Evolutionary conservation across 2,329 filamentous ascomycete genomes (phyloP).

Genomic region (Colletotrichum sp.): DNA sequence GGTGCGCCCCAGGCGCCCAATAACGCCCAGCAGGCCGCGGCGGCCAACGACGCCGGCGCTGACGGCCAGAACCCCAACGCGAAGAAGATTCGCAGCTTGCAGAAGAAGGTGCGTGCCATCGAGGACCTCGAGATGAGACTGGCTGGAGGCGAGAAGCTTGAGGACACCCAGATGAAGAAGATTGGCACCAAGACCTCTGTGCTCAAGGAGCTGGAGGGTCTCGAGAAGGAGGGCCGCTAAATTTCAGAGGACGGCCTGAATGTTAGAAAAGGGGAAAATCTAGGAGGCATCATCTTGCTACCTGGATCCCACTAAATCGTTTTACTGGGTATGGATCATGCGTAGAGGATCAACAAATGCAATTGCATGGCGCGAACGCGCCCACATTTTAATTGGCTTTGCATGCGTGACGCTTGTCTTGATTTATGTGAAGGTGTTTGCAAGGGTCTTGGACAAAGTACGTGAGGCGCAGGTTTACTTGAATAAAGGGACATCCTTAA

Average conservation of each 20-base stretch:
- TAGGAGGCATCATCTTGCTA: neutral
- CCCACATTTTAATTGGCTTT: neutral
- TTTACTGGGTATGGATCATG: neutral
- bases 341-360: neutral
- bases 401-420: neutral
- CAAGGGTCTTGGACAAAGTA: neutral
- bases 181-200: slow-evolving; percentile 88
- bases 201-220: slow-evolving; percentile 76
- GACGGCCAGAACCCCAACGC: slow-evolving; percentile 73
- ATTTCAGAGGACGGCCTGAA: neutral
- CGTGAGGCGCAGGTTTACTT: neutral
- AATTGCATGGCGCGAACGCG: neutral
- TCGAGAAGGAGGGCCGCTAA: slow-evolving; percentile 39
- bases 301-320: neutral
- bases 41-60: slow-evolving; percentile 33
- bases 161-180: slow-evolving; percentile 99
- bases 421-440: neutral
- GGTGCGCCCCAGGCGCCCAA: slow-evolving; percentile 24
- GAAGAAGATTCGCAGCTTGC: slow-evolving; percentile 90
- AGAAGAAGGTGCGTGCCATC: slow-evolving; percentile 98
- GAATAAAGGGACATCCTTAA: neutral
- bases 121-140: slow-evolving; percentile 98
- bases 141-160: slow-evolving; percentile 92
- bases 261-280: neutral
- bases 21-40: slow-evolving; percentile 26